A percentile compares a stretch with the other conserved stretches of the same genome.
Evolutionary conservation across 73 alveolate species (phyloP).

Genomic region (Strombidium stylifer): DNA sequence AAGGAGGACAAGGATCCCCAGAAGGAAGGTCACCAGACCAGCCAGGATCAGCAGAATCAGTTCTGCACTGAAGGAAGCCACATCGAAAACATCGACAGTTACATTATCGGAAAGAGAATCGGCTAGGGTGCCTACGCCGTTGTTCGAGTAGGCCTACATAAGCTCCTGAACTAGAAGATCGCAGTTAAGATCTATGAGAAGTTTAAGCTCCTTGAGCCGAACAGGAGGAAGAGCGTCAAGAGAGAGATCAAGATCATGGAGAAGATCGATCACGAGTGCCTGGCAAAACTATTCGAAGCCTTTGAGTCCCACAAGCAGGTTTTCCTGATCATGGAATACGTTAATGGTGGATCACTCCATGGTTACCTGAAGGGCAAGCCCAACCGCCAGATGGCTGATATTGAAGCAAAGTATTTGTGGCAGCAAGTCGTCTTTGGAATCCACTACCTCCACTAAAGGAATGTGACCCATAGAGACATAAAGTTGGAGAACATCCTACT

Average conservation of each 20-base stretch:
- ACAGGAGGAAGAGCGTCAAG: slow-evolving; percentile 58
- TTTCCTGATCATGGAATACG: slow-evolving; percentile 60
- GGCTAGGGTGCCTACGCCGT: slow-evolving; percentile 84
- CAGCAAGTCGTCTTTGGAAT: slow-evolving; percentile 61
- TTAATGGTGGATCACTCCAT: slow-evolving; percentile 61
- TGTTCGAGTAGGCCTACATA: slow-evolving; percentile 68
- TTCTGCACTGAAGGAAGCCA: slow-evolving; percentile 27
- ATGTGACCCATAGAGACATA: slow-evolving; percentile 73
- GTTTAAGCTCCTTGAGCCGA: slow-evolving; percentile 58
- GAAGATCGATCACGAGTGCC: slow-evolving; percentile 47
- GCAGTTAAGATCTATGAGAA: slow-evolving; percentile 78
- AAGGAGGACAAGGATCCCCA: slow-evolving; percentile 2
- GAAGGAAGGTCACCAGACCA: too few species aligned
- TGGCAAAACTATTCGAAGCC: slow-evolving; percentile 55
- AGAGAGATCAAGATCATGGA: slow-evolving; percentile 63
- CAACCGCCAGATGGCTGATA: slow-evolving; percentile 53
- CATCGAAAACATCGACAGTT: slow-evolving; percentile 32
- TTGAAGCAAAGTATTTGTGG: slow-evolving; percentile 60
- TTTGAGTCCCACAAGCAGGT: slow-evolving; percentile 59
- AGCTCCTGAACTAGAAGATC: slow-evolving; percentile 43
- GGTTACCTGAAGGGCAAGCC: slow-evolving; percentile 62
- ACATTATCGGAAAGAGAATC: slow-evolving; percentile 58
- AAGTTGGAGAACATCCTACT: slow-evolving; percentile 63
- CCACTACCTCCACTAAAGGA: slow-evolving; percentile 59
- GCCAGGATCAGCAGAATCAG: too few species aligned